Base-by-base conservation (phyloP, 1,284 basidiomycete species). In the Ceratobasidium sp. region DNA sequence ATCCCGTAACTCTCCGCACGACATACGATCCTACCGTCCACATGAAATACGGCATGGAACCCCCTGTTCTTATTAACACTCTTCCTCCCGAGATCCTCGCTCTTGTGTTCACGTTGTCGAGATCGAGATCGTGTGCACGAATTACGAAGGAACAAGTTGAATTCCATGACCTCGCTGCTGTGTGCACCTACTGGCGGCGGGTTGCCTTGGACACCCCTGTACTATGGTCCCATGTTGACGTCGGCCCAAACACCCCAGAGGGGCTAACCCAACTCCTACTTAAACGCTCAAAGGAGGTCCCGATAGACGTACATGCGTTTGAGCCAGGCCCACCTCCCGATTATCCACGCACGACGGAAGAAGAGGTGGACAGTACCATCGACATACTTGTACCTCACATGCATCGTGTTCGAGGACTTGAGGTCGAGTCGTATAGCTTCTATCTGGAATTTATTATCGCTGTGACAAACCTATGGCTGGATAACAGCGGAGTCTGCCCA, bases 121-220 rank as follows among this genome's bases (percentile, higher is more conserved):
- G 30, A 23, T 41, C 38, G 12, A 7, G n/a, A 3, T 54, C n/a
- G n/a, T n/a, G 50, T 38, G 30, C 46, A 18, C 16, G 44, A n/a
- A 30, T n/a, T n/a, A 16, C 23, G 14, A n/a, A 16, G 6, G 27
- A 16, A 2, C 3, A 38, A 1, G 16, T 27, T 3, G 12, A 33
- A 18, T 20, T n/a, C 12, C 46, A 50, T 27, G 18, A 30, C 8
- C 27, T 38, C 41, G 16, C 41, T 44, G 20, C 6, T 20, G 41
- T 64, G n/a, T 64, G 60, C 14, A 44, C 60, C 35, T 44, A 64
- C 38, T 64, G 60, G 60, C 35, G 60, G 60, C 38, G 23, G 38
- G 41, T 64, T 44, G 60, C 60, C 20, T 64, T 64, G 41, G n/a
- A 33, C n/a, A n/a, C 23, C 18, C 3, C 60, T 2, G n/a, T 6